These are phyloP conservation scores for Heimioporus sp. DNA, from an alignment of 768 basidiomycete genomes.

Conservation along the genomic window DNA sequence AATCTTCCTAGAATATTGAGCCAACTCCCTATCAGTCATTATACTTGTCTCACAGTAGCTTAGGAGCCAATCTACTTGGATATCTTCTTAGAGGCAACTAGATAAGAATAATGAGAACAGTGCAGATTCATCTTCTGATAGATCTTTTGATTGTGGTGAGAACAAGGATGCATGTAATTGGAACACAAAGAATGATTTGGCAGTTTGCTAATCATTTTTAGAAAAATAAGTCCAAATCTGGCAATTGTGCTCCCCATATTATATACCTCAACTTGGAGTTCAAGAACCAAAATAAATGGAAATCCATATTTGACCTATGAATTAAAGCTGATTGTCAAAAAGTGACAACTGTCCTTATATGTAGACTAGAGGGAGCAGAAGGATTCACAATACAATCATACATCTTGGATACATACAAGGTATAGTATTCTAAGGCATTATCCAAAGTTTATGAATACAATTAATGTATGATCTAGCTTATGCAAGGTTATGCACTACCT, in stretches of 20 bases:
- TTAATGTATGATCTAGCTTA: too few species aligned
- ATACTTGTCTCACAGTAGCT: too few species aligned
- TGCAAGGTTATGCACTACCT: too few species aligned
- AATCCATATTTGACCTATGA: conserved; percentile 6
- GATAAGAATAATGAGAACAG: too few species aligned
- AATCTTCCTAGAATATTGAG: too few species aligned
- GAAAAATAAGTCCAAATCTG: not conserved
- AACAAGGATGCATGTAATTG: conserved; percentile 12
- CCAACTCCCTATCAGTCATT: too few species aligned
- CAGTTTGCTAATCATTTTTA: not conserved
- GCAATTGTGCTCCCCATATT: not conserved
- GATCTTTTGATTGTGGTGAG: conserved; percentile 11
- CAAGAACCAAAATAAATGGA: conserved; percentile 3
- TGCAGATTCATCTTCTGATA: not conserved
- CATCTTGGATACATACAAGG: too few species aligned
- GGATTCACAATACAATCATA: too few species aligned
- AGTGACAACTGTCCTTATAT: not conserved
- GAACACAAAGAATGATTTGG: conserved; percentile 10
- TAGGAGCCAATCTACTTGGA: too few species aligned
- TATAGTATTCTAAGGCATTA: too few species aligned
- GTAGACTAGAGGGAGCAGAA: not conserved
- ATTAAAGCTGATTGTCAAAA: conserved; percentile 9
- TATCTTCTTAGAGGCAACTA: too few species aligned
- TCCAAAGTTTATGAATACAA: too few species aligned
- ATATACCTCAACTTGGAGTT: conserved; percentile 10